A percentile compares a stretch with the other conserved stretches of the same genome.
phyloP scores from a whole-genome alignment of 148 eudicot species.

The Rheum nobile region DNA sequence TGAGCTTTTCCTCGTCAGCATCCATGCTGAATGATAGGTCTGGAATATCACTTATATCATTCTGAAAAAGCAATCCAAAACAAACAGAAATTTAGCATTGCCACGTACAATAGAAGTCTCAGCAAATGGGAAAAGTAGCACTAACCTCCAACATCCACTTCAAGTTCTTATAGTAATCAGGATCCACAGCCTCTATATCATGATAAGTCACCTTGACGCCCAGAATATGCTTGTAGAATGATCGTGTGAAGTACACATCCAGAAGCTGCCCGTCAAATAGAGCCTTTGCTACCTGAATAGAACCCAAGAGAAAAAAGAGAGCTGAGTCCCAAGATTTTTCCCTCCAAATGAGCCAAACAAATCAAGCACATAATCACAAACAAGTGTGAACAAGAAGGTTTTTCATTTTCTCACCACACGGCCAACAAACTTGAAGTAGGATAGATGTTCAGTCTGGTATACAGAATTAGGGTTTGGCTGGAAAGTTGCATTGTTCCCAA shows the following conservation, averaged over 20 bases:
- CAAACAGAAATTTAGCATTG: neutral
- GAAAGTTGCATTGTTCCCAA: slow-evolving; percentile 87
- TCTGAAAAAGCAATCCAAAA: slow-evolving; percentile 34
- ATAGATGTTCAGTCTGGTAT: slow-evolving; percentile 95
- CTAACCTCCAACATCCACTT: slow-evolving; percentile 98
- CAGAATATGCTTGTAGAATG: slow-evolving; percentile 95
- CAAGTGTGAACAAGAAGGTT: neutral
- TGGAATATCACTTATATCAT: slow-evolving; percentile 86
- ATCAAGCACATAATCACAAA: neutral
- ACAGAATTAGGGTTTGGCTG: slow-evolving; percentile 99
- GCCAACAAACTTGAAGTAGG: slow-evolving; percentile 94
- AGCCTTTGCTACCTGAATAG: slow-evolving; percentile 85
- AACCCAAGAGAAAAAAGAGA: neutral
- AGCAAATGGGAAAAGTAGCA: slow-evolving; percentile 2
- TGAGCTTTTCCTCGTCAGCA: slow-evolving; percentile 94
- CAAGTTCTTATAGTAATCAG: slow-evolving; percentile 95
- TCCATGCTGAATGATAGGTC: slow-evolving; percentile 99
- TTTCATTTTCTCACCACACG: slow-evolving; percentile 63
- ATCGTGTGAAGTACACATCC: slow-evolving; percentile 97
- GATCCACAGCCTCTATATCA: slow-evolving; percentile 99
- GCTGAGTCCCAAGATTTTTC: too few relatives aligned
- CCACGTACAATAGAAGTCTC: neutral
- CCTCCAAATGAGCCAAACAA: slow-evolving; percentile 1
- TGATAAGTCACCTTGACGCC: slow-evolving; percentile 98
- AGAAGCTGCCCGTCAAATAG: slow-evolving; percentile 88